Conservation (phyloP, 768 basidiomycete genomes). For the Agaricus subrufescens region DNA sequence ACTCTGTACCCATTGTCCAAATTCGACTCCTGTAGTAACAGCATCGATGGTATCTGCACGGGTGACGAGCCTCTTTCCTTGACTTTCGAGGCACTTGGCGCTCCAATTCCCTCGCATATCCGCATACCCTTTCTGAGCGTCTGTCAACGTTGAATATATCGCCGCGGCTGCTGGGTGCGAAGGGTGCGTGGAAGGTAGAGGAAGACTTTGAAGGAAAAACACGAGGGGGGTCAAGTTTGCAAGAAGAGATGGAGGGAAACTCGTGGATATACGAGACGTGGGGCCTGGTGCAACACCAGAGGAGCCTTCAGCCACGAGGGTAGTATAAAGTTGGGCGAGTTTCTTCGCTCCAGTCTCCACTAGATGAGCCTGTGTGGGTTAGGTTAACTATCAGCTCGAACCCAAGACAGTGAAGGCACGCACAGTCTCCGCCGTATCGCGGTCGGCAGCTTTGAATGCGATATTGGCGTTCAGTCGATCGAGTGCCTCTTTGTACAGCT, state of each 20-base stretch:
- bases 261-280: slow-evolving; percentile 19
- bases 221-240: slow-evolving; percentile 60
- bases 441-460: slow-evolving; percentile 65
- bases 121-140: slow-evolving; percentile 78
- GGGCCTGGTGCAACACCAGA: slow-evolving; percentile 57
- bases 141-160: slow-evolving; percentile 62
- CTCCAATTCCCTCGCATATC: slow-evolving; percentile 84
- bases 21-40: slow-evolving; percentile 61
- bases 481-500: slow-evolving; percentile 63
- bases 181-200: slow-evolving; percentile 75
- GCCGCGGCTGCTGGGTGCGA: slow-evolving; percentile 71
- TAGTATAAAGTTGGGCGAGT: slow-evolving; percentile 77
- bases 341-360: slow-evolving; percentile 84
- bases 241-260: slow-evolving; percentile 52
- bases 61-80: slow-evolving; percentile 65
- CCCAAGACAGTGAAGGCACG: background rate
- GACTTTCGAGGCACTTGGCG: slow-evolving; percentile 67
- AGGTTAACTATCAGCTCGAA: background rate
- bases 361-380: slow-evolving; percentile 48
- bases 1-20: slow-evolving; percentile 66
- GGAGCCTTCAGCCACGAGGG: slow-evolving; percentile 81
- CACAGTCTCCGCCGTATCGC: slow-evolving; percentile 53
- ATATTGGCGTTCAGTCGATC: slow-evolving; percentile 76
- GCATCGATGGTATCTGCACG: slow-evolving; percentile 67
- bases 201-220: slow-evolving; percentile 63